Base-by-base conservation (phyloP, 352 stramenopile species). In the Globisporangium solare region DNA sequence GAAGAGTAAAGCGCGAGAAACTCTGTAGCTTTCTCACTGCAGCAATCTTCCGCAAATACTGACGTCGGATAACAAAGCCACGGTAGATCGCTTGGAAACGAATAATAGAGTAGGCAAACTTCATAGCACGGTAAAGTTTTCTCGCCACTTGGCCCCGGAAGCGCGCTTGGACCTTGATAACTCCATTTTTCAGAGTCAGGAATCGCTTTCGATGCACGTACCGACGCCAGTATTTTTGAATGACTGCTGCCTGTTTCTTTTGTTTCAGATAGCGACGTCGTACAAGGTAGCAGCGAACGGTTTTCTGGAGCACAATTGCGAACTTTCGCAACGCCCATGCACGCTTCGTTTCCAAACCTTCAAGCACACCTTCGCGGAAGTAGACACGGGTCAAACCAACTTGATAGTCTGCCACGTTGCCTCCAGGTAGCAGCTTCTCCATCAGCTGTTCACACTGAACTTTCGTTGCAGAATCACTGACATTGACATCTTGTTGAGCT, bases 321-420 rank as follows among this genome's bases (percentile, higher is more conserved):
- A 85, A 88, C 48, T 83, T 83, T 31, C 79, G 80, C n/a, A 94
- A 58, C 17, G 81, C 82, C 56, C 74, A 70, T 3, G 76, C 85
- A 14, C 85, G 79, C 64, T 84, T 85, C 10, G 76, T 86, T 63
- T 94, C 83, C 11, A 94, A 60, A 8, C 75, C 70, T 50, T 94
- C 85, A n/a, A 93, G 61, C 42, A 94, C 67, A 17, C 85, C 80
- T 70, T 94, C 83, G 15, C 85, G 81, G 63, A 94, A 94, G 63
- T 94, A 94, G 17, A 94, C 83, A 35, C 83, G 83, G 2, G 81
- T 92, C 15, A 89, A 56, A 51, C 85, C 85, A n/a, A 92, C 82
- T 55, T 94, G 85, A 51, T 92, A 94, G 58, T 94, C 85, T n/a
- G 75, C 60, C 39, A 94, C 76, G 60, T 94, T 89, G 51, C 78